Evolutionary conservation across 2,329 filamentous ascomycete species (phyloP).

Genomic region (Ophiostoma novo-ulmi): DNA sequence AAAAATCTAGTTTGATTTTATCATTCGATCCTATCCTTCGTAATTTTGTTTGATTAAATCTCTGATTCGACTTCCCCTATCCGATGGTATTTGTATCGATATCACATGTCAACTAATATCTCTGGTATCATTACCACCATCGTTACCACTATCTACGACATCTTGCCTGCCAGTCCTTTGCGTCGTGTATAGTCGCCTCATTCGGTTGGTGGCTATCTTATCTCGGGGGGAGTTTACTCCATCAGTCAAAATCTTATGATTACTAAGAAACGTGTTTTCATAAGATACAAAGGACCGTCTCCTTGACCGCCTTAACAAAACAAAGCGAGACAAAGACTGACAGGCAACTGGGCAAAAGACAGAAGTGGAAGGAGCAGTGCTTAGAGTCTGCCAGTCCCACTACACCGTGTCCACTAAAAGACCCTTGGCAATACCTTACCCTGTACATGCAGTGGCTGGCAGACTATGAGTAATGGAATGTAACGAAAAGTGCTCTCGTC

Average conservation of each 20-base stretch:
- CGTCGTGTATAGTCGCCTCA: not conserved
- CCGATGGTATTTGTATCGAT: not conserved
- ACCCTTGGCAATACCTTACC: constrained; percentile 10
- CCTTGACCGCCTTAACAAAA: not conserved
- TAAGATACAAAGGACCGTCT: not conserved
- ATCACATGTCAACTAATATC: not conserved
- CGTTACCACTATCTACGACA: not conserved
- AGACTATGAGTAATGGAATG: constrained; percentile 8
- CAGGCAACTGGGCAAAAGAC: not conserved
- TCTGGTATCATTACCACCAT: not conserved
- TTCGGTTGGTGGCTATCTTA: not conserved
- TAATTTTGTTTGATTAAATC: not conserved
- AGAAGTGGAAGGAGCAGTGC: not conserved
- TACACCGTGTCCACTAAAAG: not conserved
- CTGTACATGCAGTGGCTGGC: constrained; percentile 10
- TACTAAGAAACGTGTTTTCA: not conserved
- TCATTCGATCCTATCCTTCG: not conserved
- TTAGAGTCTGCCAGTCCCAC: not conserved
- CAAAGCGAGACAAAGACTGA: not conserved
- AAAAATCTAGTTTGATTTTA: too few relatives aligned
- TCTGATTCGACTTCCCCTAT: too few relatives aligned
- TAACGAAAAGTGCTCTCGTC: not conserved
- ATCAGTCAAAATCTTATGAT: not conserved
- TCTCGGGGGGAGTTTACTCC: not conserved
- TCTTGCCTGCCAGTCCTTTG: not conserved